These are phyloP conservation scores for Saccharata proteae DNA, from an alignment of 2,329 filamentous ascomycete genomes.

Conservation along the genomic window DNA sequence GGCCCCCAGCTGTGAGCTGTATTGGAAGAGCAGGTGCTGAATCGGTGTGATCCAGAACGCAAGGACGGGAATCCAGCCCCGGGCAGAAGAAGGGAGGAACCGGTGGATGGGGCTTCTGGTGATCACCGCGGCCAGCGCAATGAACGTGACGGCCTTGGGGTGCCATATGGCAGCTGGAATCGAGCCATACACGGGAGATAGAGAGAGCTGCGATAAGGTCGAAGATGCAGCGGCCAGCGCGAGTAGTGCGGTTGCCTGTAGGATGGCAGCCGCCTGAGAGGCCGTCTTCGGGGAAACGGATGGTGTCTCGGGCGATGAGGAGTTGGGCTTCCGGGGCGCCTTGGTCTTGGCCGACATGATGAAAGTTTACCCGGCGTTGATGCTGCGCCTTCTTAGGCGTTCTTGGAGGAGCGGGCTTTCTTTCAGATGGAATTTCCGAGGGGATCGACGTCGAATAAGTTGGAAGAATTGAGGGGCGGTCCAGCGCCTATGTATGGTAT, in stretches of 20 bases:
- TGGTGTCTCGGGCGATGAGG: background rate
- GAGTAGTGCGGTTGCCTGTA: slow-evolving; percentile 32
- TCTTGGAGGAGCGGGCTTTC: too few species aligned
- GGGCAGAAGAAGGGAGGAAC: slow-evolving; percentile 36
- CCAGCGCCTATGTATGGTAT: too few species aligned
- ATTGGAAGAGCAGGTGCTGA: slow-evolving; percentile 58
- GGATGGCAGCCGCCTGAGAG: slow-evolving; percentile 11
- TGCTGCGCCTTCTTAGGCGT: too few species aligned
- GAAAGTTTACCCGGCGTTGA: too few species aligned
- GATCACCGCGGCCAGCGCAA: slow-evolving; percentile 61
- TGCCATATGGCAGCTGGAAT: slow-evolving; percentile 69
- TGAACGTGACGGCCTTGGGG: slow-evolving; percentile 49
- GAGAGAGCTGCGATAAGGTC: slow-evolving; percentile 58
- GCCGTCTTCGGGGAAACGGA: background rate
- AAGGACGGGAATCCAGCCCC: slow-evolving; percentile 53
- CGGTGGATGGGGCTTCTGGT: slow-evolving; percentile 45
- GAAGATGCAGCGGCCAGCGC: slow-evolving; percentile 51
- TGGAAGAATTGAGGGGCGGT: too few species aligned
- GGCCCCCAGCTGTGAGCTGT: slow-evolving; percentile 55
- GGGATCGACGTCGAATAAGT: too few species aligned
- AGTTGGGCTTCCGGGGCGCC: background rate
- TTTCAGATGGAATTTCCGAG: too few species aligned
- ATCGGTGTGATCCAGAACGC: slow-evolving; percentile 63
- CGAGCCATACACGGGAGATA: slow-evolving; percentile 81
- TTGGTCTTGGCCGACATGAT: slow-evolving; percentile 2